Base-by-base conservation (phyloP, 345 rosid species). In the Sisymbrium altissimum region DNA sequence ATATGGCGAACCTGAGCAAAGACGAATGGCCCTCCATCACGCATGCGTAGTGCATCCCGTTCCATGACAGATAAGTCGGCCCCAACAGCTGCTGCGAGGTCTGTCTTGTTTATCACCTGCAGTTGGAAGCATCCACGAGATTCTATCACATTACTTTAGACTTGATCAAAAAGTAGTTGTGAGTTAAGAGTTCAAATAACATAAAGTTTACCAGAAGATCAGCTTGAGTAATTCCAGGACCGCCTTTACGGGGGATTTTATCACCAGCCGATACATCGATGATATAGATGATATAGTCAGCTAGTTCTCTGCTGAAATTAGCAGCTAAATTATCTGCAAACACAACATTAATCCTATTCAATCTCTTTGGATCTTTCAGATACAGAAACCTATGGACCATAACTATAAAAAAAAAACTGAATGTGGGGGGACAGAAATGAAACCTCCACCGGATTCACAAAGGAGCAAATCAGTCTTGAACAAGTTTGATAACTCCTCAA, bases 201-300 rank as follows among this genome's bases (percentile, higher is more conserved):
- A 53, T 0, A 25, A 17, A 45, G 48, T 3, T 23, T 1, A 75
- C 99, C 72, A 95, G 81, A 71, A 95, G 93, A 82, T 95, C 93
- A 80, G 97, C 97, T 86, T 92, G 97, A 64, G 99, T 89, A 78
- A 94, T 94, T 71, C 99, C 98, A 19, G 97, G 97, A 72, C 99
- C 97, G 33, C 97, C 97, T 81, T 92, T 95, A 49, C 97, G 88
- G 3, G 99, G 99, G 29, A 92, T 95, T 75, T 95, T 95, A 60
- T 95, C 99, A 75, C 97, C 97, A 18, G 72, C 98, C 7, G 96
- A 95, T 17, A 95, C 99, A 78, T 92, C 99, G 7, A 95, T 95
- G 70, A 95, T 90, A 64, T 95, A 95, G 60, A 92, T 92, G 56
- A 95, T 92, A 60, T 89, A 92, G 83, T 95, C 98, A 14, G 98